A percentile compares a stretch with the other conserved stretches of the same genome.
These are phyloP conservation scores for Rubroshorea leprosula DNA, from an alignment of 345 rosid species.

Conservation along the genomic window DNA sequence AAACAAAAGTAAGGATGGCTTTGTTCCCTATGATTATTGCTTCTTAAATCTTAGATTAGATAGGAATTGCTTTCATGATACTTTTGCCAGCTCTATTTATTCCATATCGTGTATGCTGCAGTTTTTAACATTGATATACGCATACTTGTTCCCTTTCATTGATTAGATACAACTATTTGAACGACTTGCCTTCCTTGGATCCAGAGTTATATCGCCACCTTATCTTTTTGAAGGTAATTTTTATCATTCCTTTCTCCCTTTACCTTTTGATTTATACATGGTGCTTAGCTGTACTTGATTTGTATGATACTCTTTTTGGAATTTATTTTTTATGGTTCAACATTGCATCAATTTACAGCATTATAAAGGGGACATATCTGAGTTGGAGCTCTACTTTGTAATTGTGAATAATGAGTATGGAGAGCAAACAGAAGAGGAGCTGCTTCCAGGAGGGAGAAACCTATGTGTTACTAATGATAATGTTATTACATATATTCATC, in stretches of 20 bases:
- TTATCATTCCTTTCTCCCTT: constrained; percentile 4
- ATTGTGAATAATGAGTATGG: constrained; percentile 96
- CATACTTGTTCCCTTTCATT: constrained; percentile 17
- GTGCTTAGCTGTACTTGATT: not conserved
- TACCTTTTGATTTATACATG: not conserved
- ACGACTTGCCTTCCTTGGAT: constrained; percentile 95
- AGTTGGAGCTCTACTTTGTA: constrained; percentile 85
- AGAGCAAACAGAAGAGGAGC: constrained; percentile 91
- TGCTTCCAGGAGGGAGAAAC: constrained; percentile 82
- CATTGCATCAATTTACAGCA: constrained; percentile 45
- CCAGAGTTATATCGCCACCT: constrained; percentile 97
- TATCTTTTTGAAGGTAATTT: constrained; percentile 83
- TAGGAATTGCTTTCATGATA: too few relatives aligned
- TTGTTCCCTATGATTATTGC: not conserved
- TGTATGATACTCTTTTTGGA: not conserved
- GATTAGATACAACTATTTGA: constrained; percentile 80
- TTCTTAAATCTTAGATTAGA: too few relatives aligned
- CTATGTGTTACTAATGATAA: constrained; percentile 79
- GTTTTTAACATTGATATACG: too few relatives aligned
- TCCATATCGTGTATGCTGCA: too few relatives aligned
- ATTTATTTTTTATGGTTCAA: not conserved
- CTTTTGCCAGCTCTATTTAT: too few relatives aligned
- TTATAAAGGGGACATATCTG: constrained; percentile 72
- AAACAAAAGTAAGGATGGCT: constrained; percentile 71
- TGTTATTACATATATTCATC: constrained; percentile 85